These are phyloP conservation scores for Skeletonema tropicum DNA, from an alignment of 108 stramenopile genomes.

Conservation along the genomic window DNA sequence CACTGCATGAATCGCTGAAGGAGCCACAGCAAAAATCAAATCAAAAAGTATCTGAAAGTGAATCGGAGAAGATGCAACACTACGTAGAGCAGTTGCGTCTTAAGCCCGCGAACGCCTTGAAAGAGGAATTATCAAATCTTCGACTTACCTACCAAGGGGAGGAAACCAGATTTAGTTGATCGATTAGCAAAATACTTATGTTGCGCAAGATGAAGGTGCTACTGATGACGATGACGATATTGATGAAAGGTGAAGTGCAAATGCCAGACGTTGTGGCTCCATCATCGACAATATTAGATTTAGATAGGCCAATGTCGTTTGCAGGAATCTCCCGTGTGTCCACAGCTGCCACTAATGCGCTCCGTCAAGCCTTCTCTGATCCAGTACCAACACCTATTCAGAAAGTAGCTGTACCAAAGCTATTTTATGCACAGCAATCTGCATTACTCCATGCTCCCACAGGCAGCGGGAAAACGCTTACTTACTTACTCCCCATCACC, in stretches of 20 bases:
- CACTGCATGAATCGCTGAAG: constrained; percentile 21
- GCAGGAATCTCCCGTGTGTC: constrained; percentile 69
- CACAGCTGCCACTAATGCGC: constrained; percentile 59
- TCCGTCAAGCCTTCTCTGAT: constrained; percentile 56
- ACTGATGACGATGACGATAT: constrained; percentile 21
- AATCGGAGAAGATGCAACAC: constrained; percentile 19
- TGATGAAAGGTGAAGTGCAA: neutral
- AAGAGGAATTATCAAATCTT: constrained; percentile 60
- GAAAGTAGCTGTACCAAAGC: constrained; percentile 54
- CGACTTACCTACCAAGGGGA: constrained; percentile 61
- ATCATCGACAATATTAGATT: constrained; percentile 5
- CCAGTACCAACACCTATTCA: constrained; percentile 81
- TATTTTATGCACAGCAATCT: constrained; percentile 60
- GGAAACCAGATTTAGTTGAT: constrained; percentile 80
- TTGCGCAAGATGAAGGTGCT: constrained; percentile 25
- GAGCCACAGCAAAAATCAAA: constrained; percentile 7
- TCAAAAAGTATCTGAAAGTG: neutral
- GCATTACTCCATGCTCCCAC: constrained; percentile 82
- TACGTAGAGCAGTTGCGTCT: constrained; percentile 48
- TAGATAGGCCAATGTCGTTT: constrained; percentile 48
- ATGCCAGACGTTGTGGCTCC: constrained; percentile 5
- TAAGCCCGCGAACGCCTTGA: constrained; percentile 72
- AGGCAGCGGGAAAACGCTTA: constrained; percentile 84
- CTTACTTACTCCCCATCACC: constrained; percentile 85
- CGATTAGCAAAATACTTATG: constrained; percentile 73